Conservation (phyloP, 768 basidiomycete genomes). For the Calvatia gigantea region DNA sequence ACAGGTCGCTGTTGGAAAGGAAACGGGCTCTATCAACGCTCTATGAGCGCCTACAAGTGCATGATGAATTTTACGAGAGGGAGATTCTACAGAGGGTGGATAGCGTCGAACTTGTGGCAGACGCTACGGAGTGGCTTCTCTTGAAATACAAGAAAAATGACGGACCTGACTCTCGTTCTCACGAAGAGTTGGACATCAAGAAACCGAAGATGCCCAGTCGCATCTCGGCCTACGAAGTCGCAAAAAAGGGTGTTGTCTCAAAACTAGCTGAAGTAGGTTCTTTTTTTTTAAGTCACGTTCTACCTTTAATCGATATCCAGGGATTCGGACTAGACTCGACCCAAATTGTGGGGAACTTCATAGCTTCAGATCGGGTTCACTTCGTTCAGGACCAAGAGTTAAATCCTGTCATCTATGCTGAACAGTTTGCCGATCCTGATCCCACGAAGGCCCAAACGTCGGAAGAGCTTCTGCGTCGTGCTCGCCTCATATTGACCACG, state of each 20-base stretch:
- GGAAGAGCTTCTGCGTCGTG: slow-evolving; percentile 68
- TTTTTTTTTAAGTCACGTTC: not conserved
- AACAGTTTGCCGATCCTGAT: slow-evolving; percentile 79
- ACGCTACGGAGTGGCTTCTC: slow-evolving; percentile 86
- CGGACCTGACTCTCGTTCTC: slow-evolving; percentile 59
- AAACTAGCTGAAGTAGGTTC: slow-evolving; percentile 74
- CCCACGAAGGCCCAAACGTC: slow-evolving; percentile 51
- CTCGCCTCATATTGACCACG: slow-evolving; percentile 80
- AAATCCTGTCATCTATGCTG: slow-evolving; percentile 77
- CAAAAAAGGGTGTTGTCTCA: slow-evolving; percentile 74
- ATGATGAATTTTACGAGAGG: slow-evolving; percentile 74
- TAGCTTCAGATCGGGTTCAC: slow-evolving; percentile 53
- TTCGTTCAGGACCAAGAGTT: slow-evolving; percentile 81
- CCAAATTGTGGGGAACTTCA: slow-evolving; percentile 83
- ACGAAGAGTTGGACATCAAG: slow-evolving; percentile 49
- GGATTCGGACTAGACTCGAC: slow-evolving; percentile 82
- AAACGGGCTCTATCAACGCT: slow-evolving; percentile 56
- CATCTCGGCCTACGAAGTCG: slow-evolving; percentile 77
- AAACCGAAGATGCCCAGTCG: slow-evolving; percentile 83
- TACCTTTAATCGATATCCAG: slow-evolving; percentile 33
- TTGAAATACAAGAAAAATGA: slow-evolving; percentile 81
- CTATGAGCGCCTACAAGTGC: slow-evolving; percentile 64
- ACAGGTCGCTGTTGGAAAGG: slow-evolving; percentile 80
- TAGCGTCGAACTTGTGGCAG: slow-evolving; percentile 85
- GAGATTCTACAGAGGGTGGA: slow-evolving; percentile 66